Evolutionary conservation across 2,329 filamentous ascomycete species (phyloP), one percentile per base, ranked within the genome.

Genomic region (Gaeumannomyces sp.): DNA sequence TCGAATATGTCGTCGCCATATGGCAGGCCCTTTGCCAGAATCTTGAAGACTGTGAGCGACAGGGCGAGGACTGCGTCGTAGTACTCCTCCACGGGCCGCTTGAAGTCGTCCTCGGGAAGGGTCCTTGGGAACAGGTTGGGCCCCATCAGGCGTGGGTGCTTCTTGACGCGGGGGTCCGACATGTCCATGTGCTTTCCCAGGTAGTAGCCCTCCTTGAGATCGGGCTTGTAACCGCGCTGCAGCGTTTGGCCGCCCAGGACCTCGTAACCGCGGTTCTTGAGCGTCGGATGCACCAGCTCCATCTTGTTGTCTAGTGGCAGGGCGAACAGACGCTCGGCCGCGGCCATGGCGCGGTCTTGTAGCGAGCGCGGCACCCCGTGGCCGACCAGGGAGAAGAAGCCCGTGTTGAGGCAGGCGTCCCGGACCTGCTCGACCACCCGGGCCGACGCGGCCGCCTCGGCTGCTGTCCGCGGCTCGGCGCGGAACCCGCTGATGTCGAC

Each of bases 211-310:
- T 83, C 80, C 68, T 83, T 83, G 35, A 81, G 74, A 66, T 82
- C 81, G 5, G 80, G 80, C 33, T 76, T 73, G 5, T 75, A 73
- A 19, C 74, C 77, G 16, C 76, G 73, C 67, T 83, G 79, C 13
- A 81, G 71, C 2, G 76, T 77, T 66, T 83, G 80, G 2, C 76
- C 77, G 7, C 77, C 74, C 2, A 83, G 72, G 59, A 79, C 73
- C 68, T 84, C 82, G 68, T 84, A 84, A 27, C 82, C 82, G 61
- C 82, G 75, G 68, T 82, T 79, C 62, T 65, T 68, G 53, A 70
- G 60, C 16, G 66, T 64, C 2, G 67, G 61, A 59, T 69, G 68
- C 13, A 72, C 74, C 11, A 81, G 71, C 66, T 75, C 74, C 29
- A 76, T 73, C 70, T 84, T 84, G 60, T 78, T 76, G 28, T 78